Percentiles rank a stretch among this genome's conserved stretches.
phyloP scores from a whole-genome alignment of 2,329 filamentous ascomycete species.

The Macrophomina pseudophaseolina region DNA sequence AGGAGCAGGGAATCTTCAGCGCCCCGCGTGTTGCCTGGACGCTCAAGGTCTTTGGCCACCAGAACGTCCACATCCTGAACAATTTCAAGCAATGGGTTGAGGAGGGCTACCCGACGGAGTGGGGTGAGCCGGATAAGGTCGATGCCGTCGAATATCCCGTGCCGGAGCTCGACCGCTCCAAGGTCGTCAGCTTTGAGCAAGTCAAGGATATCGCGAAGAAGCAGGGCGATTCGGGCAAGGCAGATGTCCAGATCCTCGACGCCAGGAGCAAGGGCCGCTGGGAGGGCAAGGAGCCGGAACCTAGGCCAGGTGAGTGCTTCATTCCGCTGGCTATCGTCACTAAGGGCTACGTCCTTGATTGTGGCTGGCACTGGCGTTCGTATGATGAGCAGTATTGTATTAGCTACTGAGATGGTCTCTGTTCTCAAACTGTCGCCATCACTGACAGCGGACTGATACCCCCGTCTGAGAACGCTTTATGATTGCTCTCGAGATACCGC shows the following conservation, averaged over 20 bases:
- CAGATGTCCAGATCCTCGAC: constrained; percentile 87
- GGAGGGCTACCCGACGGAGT: constrained; percentile 79
- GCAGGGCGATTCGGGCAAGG: constrained; percentile 78
- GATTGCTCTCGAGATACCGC: not conserved
- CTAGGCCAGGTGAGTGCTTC: constrained; percentile 70
- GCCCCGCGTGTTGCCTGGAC: constrained; percentile 96
- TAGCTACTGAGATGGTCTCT: not conserved
- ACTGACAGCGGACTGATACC: not conserved
- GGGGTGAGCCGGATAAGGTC: constrained; percentile 67
- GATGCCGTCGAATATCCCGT: constrained; percentile 49
- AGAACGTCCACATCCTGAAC: constrained; percentile 86
- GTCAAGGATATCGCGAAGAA: constrained; percentile 78
- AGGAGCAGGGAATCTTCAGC: constrained; percentile 91
- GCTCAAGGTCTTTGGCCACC: constrained; percentile 85
- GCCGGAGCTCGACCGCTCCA: constrained; percentile 56
- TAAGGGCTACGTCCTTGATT: not conserved
- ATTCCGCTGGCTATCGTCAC: not conserved
- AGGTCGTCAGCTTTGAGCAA: constrained; percentile 81
- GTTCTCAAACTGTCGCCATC: not conserved
- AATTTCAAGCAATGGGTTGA: constrained; percentile 96
- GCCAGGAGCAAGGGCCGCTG: constrained; percentile 81
- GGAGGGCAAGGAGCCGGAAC: constrained; percentile 82
- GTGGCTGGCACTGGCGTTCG: not conserved
- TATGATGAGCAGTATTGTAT: not conserved
- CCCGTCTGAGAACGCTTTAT: not conserved